phyloP scores from a whole-genome alignment of 2,329 filamentous ascomycete species.

The Talaromyces sp. region DNA sequence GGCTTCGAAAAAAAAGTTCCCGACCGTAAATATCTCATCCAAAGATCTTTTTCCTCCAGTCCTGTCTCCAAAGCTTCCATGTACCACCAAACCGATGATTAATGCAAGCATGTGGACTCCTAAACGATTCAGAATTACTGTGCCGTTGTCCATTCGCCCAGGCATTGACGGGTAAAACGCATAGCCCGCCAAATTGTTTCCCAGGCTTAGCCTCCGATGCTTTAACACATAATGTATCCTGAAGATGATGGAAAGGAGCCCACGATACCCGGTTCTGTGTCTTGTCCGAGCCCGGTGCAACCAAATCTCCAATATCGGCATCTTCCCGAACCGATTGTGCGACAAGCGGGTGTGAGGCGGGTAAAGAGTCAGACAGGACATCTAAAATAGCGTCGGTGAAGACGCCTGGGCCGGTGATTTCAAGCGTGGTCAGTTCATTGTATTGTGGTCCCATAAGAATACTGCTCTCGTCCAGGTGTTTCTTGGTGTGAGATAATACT shows the following conservation, averaged over 20 bases:
- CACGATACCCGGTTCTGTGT: constrained; percentile 34
- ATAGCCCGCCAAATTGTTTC: constrained; percentile 74
- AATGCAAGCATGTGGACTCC: constrained; percentile 33
- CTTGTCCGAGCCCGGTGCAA: neutral
- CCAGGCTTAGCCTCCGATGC: constrained; percentile 37
- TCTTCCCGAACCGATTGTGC: constrained; percentile 27
- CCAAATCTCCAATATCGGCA: constrained; percentile 24
- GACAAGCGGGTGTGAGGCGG: constrained; percentile 29
- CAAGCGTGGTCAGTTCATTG: constrained; percentile 32
- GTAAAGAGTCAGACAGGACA: constrained; percentile 31
- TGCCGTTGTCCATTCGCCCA: constrained; percentile 43
- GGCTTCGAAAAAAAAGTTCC: neutral
- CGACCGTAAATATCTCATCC: neutral
- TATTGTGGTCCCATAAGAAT: constrained; percentile 22
- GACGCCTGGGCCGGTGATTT: constrained; percentile 37
- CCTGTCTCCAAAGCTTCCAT: constrained; percentile 42
- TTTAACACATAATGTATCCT: constrained; percentile 29
- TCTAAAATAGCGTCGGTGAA: constrained; percentile 40
- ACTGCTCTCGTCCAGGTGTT: constrained; percentile 22
- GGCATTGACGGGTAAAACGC: constrained; percentile 80
- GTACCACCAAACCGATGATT: constrained; percentile 39
- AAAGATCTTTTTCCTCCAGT: constrained; percentile 33
- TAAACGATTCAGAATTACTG: constrained; percentile 32
- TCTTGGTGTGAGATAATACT: constrained; percentile 34
- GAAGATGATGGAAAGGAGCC: constrained; percentile 36